These are phyloP conservation scores for Dipteronia dyeriana DNA, from an alignment of 345 rosid species.

Conservation along the genomic window DNA sequence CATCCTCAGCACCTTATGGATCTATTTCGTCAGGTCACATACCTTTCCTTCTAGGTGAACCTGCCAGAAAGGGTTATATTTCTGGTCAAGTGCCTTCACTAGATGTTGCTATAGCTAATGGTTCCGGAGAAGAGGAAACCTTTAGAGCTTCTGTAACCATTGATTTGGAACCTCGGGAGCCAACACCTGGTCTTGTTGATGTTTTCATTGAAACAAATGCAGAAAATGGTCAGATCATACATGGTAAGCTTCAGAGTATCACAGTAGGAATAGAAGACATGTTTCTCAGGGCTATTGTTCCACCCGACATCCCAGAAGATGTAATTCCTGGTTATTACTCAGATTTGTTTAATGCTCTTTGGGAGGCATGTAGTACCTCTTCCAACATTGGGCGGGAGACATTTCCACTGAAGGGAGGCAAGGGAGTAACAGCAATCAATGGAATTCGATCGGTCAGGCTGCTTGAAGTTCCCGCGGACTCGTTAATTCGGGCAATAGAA, in stretches of 20 bases:
- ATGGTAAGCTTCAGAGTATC: constrained; percentile 73
- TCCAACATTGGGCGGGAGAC: constrained; percentile 77
- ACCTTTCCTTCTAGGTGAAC: constrained; percentile 88
- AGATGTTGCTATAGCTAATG: constrained; percentile 48
- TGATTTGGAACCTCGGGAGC: constrained; percentile 81
- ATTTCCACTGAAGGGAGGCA: constrained; percentile 73
- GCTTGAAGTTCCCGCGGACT: constrained; percentile 69
- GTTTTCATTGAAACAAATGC: constrained; percentile 83
- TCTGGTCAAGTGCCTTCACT: constrained; percentile 39
- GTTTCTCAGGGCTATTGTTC: constrained; percentile 80
- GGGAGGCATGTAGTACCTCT: constrained; percentile 84
- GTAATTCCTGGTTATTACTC: constrained; percentile 55
- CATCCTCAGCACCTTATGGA: constrained; percentile 85
- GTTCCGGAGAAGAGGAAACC: constrained; percentile 48
- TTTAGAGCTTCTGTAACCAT: constrained; percentile 64
- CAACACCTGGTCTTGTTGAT: constrained; percentile 89
- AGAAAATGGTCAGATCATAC: constrained; percentile 77
- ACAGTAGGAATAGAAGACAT: constrained; percentile 89
- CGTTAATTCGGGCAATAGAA: constrained; percentile 54
- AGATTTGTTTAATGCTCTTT: constrained; percentile 67
- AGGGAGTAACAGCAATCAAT: constrained; percentile 66
- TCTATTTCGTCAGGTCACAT: constrained; percentile 70
- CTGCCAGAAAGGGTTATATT: constrained; percentile 36
- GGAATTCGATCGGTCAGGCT: constrained; percentile 92
- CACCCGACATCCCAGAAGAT: constrained; percentile 54